Evolutionary conservation across 306 rosid genomes (phyloP), one percentile per base, ranked within the genome.

Genomic region (Prunus fruticosa): DNA sequence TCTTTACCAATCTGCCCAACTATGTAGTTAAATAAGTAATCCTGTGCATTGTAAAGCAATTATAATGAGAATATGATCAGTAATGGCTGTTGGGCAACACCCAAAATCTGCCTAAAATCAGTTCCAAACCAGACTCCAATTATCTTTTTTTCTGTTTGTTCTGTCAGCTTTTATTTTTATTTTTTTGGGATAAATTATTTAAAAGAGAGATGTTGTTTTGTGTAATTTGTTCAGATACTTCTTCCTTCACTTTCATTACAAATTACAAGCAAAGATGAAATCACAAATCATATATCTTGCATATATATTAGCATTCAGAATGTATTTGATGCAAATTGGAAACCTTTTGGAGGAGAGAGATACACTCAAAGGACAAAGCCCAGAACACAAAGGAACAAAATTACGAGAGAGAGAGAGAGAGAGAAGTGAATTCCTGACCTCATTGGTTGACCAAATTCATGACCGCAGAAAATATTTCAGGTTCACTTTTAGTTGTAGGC

Each of bases 351-450:
- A 22, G 7, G 43, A 38, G 20, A 68, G 43, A 49, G 49, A 25
- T 41, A 49, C 25, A 49, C 41, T 14, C 15, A 3, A 23, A 14
- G 49, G 19, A 27, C 73, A 69, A 16, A 50, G 8, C 43, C 60
- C 61, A 16, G 10, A 28, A 62, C 2, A 5, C 15, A 14, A 34
- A 15, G 34, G 19, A 47, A 56, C 38, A 15, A 13, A 72, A 72
- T 15, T 41, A 22, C 23, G 34, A 20, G 23, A 7, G 15, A 72
- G 7, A 65, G 5, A 34, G 27, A 25, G 27, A 25, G 66, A 20
- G 8, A 12, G 23, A 72, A 57, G 15, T 4, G 76, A 57, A 30
- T 57, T 72, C 20, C 76, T 57, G 54, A 72, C 76, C 76, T 57
- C 41, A 50, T 50, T 10, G 22, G 46, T 28, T 28, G 61, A 16